Evolutionary conservation across 2,329 filamentous ascomycete species (phyloP).

Genomic region (Dactylellina cionopaga): DNA sequence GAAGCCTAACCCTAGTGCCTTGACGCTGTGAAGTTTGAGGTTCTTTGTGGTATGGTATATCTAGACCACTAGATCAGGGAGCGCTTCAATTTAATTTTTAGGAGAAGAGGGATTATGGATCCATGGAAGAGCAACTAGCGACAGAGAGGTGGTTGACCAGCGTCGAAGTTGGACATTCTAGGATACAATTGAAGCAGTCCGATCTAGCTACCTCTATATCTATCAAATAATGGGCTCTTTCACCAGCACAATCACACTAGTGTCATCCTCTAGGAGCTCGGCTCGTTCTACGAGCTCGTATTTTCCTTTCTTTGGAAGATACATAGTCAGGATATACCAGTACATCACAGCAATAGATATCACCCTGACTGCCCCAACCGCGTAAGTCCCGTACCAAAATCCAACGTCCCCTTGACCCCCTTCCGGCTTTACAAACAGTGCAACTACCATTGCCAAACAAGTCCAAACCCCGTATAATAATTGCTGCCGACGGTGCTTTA

Average conservation of each 20-base stretch:
- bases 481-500: conserved; percentile 65
- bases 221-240: conserved; percentile 38
- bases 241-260: conserved; percentile 70
- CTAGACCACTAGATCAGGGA: too few species aligned
- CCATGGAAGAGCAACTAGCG: too few species aligned
- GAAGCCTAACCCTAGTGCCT: too few species aligned
- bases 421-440: conserved; percentile 34
- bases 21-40: too few species aligned
- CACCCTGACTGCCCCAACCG: conserved; percentile 14
- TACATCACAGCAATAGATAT: conserved; percentile 70
- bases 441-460: conserved; percentile 38
- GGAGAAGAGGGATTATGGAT: too few species aligned
- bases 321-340: conserved; percentile 74
- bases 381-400: conserved; percentile 52
- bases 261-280: conserved; percentile 73
- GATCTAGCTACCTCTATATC: too few species aligned
- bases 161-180: too few species aligned
- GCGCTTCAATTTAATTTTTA: too few species aligned
- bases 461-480: conserved; percentile 60
- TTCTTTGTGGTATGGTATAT: too few species aligned
- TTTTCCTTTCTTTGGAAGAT: conserved; percentile 69
- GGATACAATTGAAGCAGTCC: too few species aligned
- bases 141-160: too few species aligned
- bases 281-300: conserved; percentile 72
- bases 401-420: conserved; percentile 42